Conservation (phyloP, 139 green algal species). For the Coelastrella sp. region DNA sequence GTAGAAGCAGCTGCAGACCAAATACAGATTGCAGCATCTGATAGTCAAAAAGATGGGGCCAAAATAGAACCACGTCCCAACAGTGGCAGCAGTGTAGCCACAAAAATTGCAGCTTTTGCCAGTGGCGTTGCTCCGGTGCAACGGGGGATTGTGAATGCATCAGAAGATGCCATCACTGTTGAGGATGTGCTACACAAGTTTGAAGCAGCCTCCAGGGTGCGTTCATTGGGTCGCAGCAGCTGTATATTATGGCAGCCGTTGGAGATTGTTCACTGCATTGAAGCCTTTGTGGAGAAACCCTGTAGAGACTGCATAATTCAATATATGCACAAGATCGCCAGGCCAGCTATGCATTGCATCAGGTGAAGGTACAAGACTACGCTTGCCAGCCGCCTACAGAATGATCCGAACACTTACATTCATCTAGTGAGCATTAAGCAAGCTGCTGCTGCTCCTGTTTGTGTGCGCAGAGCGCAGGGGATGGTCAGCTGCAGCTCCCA, state of each 20-base stretch:
- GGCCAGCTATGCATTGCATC: too few species aligned
- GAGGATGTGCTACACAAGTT: conserved; percentile 48
- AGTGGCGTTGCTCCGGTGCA: conserved; percentile 46
- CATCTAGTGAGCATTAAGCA: too few species aligned
- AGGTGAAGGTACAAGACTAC: too few species aligned
- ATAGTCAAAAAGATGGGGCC: background rate
- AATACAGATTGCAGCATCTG: background rate
- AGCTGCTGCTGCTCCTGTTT: background rate
- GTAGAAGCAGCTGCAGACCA: conserved; percentile 22
- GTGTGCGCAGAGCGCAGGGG: conserved; percentile 1
- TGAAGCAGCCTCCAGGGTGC: conserved; percentile 23
- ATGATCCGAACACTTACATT: too few species aligned
- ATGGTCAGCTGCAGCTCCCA: background rate
- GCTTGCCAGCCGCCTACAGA: too few species aligned
- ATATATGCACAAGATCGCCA: too few species aligned
- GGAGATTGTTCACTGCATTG: too few species aligned
- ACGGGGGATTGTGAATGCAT: background rate
- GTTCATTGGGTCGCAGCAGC: background rate
- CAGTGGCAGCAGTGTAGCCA: conserved; percentile 36
- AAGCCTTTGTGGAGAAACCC: too few species aligned
- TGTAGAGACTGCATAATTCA: too few species aligned
- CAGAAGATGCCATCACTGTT: conserved; percentile 32
- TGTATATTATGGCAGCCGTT: too few species aligned
- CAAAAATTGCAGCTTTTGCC: conserved; percentile 48
- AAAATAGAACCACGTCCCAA: background rate